Evolutionary conservation across 192 early-diverging fungal genomes (phyloP).

Genomic region (Coemansia sp.): DNA sequence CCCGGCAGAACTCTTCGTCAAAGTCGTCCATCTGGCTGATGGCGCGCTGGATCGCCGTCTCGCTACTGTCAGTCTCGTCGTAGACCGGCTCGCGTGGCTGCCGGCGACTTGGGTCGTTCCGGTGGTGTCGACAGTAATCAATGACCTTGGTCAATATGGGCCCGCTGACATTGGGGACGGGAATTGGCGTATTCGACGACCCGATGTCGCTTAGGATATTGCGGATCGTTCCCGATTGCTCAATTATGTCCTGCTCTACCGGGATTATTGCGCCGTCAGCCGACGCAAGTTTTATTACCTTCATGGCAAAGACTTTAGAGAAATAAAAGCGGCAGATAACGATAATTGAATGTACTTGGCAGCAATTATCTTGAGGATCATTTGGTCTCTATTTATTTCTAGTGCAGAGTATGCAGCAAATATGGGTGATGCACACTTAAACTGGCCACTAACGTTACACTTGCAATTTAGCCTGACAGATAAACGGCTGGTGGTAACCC

Average conservation of each 20-base stretch:
- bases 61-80: slow-evolving; percentile 44
- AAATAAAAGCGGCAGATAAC: too few relatives aligned
- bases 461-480: not conserved
- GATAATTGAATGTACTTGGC: too few relatives aligned
- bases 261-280: slow-evolving; percentile 41
- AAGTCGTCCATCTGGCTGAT: slow-evolving; percentile 82
- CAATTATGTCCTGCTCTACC: slow-evolving; percentile 43
- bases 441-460: too few relatives aligned
- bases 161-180: slow-evolving; percentile 86
- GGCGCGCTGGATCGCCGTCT: slow-evolving; percentile 54
- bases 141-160: slow-evolving; percentile 83
- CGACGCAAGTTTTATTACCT: slow-evolving; percentile 25
- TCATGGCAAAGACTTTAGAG: slow-evolving; percentile 1
- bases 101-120: slow-evolving; percentile 52
- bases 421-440: too few relatives aligned
- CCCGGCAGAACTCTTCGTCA: slow-evolving; percentile 84
- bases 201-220: slow-evolving; percentile 48
- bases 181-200: slow-evolving; percentile 54
- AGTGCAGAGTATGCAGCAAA: too few relatives aligned
- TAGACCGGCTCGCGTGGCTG: slow-evolving; percentile 9
- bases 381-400: too few relatives aligned
- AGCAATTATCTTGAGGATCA: too few relatives aligned
- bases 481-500: slow-evolving; percentile 32
- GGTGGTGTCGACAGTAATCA: slow-evolving; percentile 87
- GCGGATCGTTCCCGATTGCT: slow-evolving; percentile 51